Conservation (phyloP, 805 yeast genomes). For the Kurtzmaniella fragi region DNA sequence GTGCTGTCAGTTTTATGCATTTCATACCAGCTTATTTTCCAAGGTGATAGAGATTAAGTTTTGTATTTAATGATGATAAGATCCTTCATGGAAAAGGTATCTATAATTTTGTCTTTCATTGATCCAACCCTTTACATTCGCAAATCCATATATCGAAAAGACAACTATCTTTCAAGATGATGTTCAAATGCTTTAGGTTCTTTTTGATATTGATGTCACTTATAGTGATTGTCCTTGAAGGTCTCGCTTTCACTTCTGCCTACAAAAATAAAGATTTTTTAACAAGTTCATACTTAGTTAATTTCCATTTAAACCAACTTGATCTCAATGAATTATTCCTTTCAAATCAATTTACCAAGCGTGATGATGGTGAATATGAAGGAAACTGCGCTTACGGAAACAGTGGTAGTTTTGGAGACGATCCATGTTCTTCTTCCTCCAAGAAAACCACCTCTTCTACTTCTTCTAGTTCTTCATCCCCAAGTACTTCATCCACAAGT, state of each 20-base stretch:
- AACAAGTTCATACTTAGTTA: constrained; percentile 30
- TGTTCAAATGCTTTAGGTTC: constrained; percentile 30
- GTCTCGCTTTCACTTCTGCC: constrained; percentile 36
- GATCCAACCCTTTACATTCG: too few relatives aligned
- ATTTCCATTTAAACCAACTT: constrained; percentile 29
- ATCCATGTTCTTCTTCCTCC: background rate
- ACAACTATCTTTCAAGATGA: constrained; percentile 5
- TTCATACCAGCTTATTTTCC: background rate
- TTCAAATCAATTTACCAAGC: constrained; percentile 8
- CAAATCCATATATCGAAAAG: background rate
- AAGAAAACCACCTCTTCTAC: background rate
- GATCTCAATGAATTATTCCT: constrained; percentile 26
- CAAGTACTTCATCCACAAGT: background rate
- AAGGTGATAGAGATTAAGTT: background rate
- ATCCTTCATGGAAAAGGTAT: background rate
- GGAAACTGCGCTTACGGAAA: background rate
- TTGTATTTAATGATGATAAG: too few relatives aligned
- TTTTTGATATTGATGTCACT: constrained; percentile 28
- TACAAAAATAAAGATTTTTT: constrained; percentile 28
- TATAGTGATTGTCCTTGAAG: constrained; percentile 24
- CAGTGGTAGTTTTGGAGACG: constrained; percentile 1
- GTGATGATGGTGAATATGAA: constrained; percentile 4
- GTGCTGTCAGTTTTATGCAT: too few relatives aligned
- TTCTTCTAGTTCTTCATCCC: background rate
- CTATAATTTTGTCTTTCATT: background rate